phyloP scores from a whole-genome alignment of 1,284 basidiomycete genomes.

The Irpex rosettiformis region DNA sequence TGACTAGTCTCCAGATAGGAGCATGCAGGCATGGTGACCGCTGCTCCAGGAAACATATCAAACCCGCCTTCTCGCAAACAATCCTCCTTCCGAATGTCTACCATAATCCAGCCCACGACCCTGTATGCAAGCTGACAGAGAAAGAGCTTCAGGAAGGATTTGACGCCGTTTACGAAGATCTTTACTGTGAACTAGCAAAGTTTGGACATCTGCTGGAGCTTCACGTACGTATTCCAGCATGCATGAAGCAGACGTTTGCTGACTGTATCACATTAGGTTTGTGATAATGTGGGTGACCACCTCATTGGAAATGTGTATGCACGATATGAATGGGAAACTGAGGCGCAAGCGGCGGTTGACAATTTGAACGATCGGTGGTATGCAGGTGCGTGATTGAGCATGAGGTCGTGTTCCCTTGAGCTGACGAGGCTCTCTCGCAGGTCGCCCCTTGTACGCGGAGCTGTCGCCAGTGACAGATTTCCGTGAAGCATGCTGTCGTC shows the following conservation, averaged over 20 bases:
- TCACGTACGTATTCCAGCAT: conserved; percentile 58
- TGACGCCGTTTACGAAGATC: conserved; percentile 95
- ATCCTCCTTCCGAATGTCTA: conserved; percentile 99
- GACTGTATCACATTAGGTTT: conserved; percentile 59
- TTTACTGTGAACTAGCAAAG: conserved; percentile 90
- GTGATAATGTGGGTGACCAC: conserved; percentile 99
- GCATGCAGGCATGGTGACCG: conserved; percentile 96
- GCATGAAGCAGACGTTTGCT: conserved; percentile 2
- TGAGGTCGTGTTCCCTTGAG: background rate
- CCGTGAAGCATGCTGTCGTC: conserved; percentile 96
- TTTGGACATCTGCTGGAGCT: conserved; percentile 95
- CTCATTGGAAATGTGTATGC: conserved; percentile 99
- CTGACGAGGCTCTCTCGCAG: conserved; percentile 35
- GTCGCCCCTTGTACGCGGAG: conserved; percentile 96
- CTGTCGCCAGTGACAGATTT: conserved; percentile 99
- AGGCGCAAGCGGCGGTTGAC: conserved; percentile 92
- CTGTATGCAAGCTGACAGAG: conserved; percentile 81
- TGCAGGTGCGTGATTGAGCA: conserved; percentile 68
- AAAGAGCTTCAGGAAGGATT: conserved; percentile 94
- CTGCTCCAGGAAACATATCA: conserved; percentile 96
- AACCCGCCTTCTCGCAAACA: conserved; percentile 96
- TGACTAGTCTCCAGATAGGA: conserved; percentile 63
- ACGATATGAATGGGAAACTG: conserved; percentile 97
- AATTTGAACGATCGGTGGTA: conserved; percentile 97
- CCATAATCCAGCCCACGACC: conserved; percentile 94